Conservation (phyloP, 164 flowering plant species). For the Saururus chinensis region DNA sequence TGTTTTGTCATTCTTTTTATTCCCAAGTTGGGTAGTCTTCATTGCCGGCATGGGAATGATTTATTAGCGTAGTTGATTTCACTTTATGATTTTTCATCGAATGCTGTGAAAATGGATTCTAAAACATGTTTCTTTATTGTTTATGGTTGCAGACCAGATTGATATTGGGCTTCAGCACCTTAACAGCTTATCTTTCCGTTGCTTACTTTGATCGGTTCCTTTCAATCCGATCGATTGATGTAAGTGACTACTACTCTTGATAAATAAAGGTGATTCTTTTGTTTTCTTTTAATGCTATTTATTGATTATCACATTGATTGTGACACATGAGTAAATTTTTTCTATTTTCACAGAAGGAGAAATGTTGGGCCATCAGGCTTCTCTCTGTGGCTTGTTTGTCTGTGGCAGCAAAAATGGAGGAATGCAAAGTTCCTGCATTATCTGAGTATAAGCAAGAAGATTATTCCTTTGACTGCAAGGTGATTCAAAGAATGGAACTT, state of each 20-base stretch:
- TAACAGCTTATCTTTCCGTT: not conserved
- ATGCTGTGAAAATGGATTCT: no score
- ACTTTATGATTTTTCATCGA: no score
- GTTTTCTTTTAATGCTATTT: not conserved
- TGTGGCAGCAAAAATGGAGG: conserved; percentile 76
- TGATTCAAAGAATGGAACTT: conserved; percentile 61
- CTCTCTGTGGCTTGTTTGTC: conserved; percentile 52
- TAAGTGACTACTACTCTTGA: not conserved
- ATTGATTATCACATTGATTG: not conserved
- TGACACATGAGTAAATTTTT: not conserved
- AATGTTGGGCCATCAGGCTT: conserved; percentile 50
- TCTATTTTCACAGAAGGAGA: conserved; percentile 21
- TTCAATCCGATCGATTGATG: not conserved
- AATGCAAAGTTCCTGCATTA: conserved; percentile 6
- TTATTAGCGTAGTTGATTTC: no score
- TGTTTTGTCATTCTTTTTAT: no score
- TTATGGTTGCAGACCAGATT: not conserved
- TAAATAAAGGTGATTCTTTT: no score
- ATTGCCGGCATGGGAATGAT: no score
- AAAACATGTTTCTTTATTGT: no score
- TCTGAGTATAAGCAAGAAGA: not conserved
- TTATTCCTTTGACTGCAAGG: conserved; percentile 29
- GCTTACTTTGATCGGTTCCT: not conserved
- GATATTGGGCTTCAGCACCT: not conserved
- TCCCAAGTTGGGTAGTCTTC: no score